Percentiles rank a stretch among this genome's conserved stretches.
Evolutionary conservation across 2,329 filamentous ascomycete genomes (phyloP).

Genomic region (Esteya vermicola): DNA sequence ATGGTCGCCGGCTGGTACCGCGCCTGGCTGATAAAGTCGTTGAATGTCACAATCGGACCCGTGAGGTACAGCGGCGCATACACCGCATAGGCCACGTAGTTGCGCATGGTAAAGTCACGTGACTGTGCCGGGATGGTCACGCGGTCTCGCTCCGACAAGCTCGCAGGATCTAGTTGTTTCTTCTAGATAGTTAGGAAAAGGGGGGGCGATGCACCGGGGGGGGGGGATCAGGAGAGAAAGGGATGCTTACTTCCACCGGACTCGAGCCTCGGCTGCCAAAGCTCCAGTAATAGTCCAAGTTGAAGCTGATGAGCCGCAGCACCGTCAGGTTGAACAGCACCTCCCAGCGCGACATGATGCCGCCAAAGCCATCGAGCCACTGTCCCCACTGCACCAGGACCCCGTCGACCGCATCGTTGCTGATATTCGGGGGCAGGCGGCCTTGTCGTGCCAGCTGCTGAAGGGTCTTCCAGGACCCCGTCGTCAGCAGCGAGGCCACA

Average conservation of each 20-base stretch:
- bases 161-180: slow-evolving; percentile 83
- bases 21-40: slow-evolving; percentile 85
- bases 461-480: slow-evolving; percentile 6
- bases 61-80: slow-evolving; percentile 90
- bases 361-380: slow-evolving; percentile 66
- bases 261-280: slow-evolving; percentile 48
- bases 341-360: slow-evolving; percentile 84
- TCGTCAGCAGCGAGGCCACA: slow-evolving; percentile 37
- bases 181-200: slow-evolving; percentile 49
- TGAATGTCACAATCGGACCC: slow-evolving; percentile 91
- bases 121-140: slow-evolving; percentile 59
- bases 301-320: slow-evolving; percentile 86
- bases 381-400: slow-evolving; percentile 45
- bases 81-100: slow-evolving; percentile 78
- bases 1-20: slow-evolving; percentile 62
- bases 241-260: slow-evolving; percentile 58
- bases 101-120: slow-evolving; percentile 63
- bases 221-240: background rate
- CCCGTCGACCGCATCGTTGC: slow-evolving; percentile 13
- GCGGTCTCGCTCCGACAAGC: slow-evolving; percentile 79
- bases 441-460: background rate
- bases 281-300: slow-evolving; percentile 94
- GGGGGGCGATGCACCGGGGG: background rate
- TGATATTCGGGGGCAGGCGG: too few species aligned
- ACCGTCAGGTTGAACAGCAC: slow-evolving; percentile 97